A percentile compares a stretch with the other conserved stretches of the same genome.
Conservation (phyloP, 352 stramenopile genomes). For the Pythium sp. region DNA sequence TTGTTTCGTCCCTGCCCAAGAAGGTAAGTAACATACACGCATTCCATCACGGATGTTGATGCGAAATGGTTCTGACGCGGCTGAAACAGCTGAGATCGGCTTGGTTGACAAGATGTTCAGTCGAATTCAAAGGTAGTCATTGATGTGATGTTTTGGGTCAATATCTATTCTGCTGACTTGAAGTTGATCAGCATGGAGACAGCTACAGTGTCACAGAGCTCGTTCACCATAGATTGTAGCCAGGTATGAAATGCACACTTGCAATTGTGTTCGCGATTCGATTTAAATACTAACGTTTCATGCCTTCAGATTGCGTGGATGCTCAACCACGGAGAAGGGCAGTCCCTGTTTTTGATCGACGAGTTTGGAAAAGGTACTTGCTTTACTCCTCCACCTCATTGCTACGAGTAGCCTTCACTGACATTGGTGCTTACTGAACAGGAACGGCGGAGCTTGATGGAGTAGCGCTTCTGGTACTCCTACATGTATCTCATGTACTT, state of each 20-base stretch:
- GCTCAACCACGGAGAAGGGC: slow-evolving; percentile 62
- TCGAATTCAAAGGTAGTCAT: slow-evolving; percentile 68
- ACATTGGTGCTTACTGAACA: slow-evolving; percentile 15
- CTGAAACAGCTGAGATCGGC: slow-evolving; percentile 58
- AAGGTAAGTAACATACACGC: slow-evolving; percentile 43
- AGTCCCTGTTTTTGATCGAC: slow-evolving; percentile 79
- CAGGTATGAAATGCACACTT: slow-evolving; percentile 36
- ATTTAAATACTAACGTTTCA: not conserved
- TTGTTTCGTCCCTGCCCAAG: slow-evolving; percentile 69
- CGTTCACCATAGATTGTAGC: slow-evolving; percentile 87
- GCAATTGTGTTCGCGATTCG: not conserved
- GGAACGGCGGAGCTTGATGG: slow-evolving; percentile 75
- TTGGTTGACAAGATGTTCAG: slow-evolving; percentile 78
- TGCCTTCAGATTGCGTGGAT: slow-evolving; percentile 71
- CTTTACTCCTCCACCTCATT: not conserved
- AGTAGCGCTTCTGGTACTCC: slow-evolving; percentile 63
- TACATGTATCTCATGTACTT: slow-evolving; percentile 3
- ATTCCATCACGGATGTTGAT: not conserved
- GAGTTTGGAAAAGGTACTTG: slow-evolving; percentile 83
- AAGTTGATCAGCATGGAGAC: slow-evolving; percentile 61
- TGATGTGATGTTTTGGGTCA: not conserved
- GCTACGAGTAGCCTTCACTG: not conserved
- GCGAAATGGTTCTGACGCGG: not conserved
- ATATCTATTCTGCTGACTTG: not conserved
- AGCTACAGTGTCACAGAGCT: slow-evolving; percentile 69